Percentiles rank a stretch among this genome's conserved stretches.
Evolutionary conservation across 1,284 basidiomycete genomes (phyloP).

Genomic region (Pascua guehoae): DNA sequence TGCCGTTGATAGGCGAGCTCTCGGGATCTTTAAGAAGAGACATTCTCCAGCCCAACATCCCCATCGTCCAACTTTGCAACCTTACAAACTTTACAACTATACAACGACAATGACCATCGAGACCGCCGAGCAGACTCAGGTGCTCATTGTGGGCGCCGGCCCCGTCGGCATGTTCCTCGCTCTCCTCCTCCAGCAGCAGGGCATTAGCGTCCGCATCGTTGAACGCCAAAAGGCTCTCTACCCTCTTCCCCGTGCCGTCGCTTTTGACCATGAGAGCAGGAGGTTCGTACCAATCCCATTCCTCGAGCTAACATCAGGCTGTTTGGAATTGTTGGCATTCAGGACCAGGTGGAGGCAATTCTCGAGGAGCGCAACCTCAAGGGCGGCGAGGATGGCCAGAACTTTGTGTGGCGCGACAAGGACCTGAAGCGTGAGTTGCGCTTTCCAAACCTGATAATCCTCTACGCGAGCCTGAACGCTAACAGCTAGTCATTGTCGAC

Average conservation of each 20-base stretch:
- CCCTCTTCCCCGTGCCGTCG: constrained; percentile 22
- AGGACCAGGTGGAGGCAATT: constrained; percentile 10
- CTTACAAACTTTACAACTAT: too few species aligned
- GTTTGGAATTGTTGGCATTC: constrained; percentile 13
- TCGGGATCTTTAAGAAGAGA: too few species aligned
- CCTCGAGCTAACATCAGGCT: background rate
- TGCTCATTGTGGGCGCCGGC: constrained; percentile 14
- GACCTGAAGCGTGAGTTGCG: constrained; percentile 14
- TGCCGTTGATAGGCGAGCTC: too few species aligned
- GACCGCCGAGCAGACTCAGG: constrained; percentile 4
- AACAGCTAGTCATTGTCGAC: constrained; percentile 9
- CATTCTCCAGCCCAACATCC: too few species aligned
- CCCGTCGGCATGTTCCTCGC: constrained; percentile 14
- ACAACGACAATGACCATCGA: constrained; percentile 5
- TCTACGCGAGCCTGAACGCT: background rate
- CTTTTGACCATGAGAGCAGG: constrained; percentile 21
- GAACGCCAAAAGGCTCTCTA: constrained; percentile 23
- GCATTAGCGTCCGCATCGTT: constrained; percentile 18
- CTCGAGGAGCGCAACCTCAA: constrained; percentile 7
- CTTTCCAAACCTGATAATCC: background rate
- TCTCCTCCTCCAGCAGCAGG: constrained; percentile 13
- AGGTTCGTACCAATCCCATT: background rate
- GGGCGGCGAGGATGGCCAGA: constrained; percentile 15
- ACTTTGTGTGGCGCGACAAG: constrained; percentile 23
- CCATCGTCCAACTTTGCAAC: too few species aligned